Evolutionary conservation across 495 filamentous ascomycete genomes (phyloP).

Genomic region (Aspergillus baeticus): DNA sequence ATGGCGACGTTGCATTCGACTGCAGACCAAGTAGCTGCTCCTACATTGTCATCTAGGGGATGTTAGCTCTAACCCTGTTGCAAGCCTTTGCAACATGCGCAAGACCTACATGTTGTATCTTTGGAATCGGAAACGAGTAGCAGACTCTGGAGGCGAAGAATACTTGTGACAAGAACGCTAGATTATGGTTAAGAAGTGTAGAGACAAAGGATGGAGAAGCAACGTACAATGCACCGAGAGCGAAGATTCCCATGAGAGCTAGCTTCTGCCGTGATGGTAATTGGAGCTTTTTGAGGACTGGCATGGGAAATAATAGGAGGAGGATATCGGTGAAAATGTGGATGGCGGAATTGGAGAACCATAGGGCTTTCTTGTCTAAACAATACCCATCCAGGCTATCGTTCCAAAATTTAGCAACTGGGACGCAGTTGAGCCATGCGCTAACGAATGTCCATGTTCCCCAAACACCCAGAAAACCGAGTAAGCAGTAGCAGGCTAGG

Average conservation of each 20-base stretch:
- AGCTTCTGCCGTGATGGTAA: constrained; percentile 42
- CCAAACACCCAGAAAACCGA: constrained; percentile 32
- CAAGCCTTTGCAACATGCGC: neutral
- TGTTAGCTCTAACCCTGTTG: neutral
- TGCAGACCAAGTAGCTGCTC: constrained; percentile 55
- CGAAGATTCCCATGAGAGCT: constrained; percentile 47
- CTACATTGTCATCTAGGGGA: constrained; percentile 47
- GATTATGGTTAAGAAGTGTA: constrained; percentile 14
- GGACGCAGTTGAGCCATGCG: constrained; percentile 37
- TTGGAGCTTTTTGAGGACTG: constrained; percentile 43
- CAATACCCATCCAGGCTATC: constrained; percentile 28
- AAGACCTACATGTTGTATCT: constrained; percentile 46
- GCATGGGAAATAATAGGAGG: constrained; percentile 49
- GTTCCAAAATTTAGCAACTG: constrained; percentile 38
- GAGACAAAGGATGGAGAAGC: constrained; percentile 7
- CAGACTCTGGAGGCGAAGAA: constrained; percentile 53
- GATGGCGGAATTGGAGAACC: constrained; percentile 39
- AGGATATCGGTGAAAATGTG: constrained; percentile 50
- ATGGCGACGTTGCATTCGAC: constrained; percentile 58
- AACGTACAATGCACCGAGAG: constrained; percentile 47
- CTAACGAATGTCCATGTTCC: constrained; percentile 39
- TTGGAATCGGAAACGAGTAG: constrained; percentile 37
- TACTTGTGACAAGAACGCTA: constrained; percentile 53
- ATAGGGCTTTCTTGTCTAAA: constrained; percentile 32
- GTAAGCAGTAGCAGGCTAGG: constrained; percentile 33